Evolutionary conservation across 1,284 basidiomycete species (phyloP), one percentile per base, ranked within the genome.

Genomic region (Singerocomus inundabilis): DNA sequence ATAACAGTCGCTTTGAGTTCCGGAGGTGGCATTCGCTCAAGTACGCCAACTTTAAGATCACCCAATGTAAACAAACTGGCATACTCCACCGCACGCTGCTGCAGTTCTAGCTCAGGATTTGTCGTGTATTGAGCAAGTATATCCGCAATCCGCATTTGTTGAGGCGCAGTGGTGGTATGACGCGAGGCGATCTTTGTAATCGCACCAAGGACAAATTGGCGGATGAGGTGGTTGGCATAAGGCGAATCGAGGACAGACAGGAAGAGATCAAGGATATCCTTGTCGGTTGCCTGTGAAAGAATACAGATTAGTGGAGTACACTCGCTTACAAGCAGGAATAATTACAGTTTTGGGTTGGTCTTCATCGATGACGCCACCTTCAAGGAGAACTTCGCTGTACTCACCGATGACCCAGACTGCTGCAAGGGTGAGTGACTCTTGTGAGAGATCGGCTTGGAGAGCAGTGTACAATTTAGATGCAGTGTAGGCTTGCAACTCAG

Each of bases 21-120:
- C 3, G 97, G 97, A 6, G 93, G 91, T 7, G 97, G 97, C 97
- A 99, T 99, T 49, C 93, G 83, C 74, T 99, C 97, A 52, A 99
- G 71, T 1, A 99, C 94, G 39, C 94, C 97, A n/a, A 82, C 80
- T 49, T 86, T 81, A 30, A 95, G 76, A 36, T 93, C 88, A 18
- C 82, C 82, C 15, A 88, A 66, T 31, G 75, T 79, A 63, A 94
- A 89, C 56, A 99, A 68, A 60, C 83, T 91, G 0, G 88, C 88
- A 68, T 95, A 98, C 70, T 99, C 97, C 8, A 99, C 93, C 0
- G 93, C 87, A 38, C 97, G 84, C 68, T 98, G 95, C 69, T 99
- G 97, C 40, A 97, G 78, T 71, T 99, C 97, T 21, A 99, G 76
- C 67, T 99, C 95, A 1, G 88, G 86, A 63, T 85, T 94, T 8